Evolutionary conservation across 2,329 filamentous ascomycete species (phyloP), one percentile per base, ranked within the genome.

Genomic region (Akanthomyces uredinophilus): DNA sequence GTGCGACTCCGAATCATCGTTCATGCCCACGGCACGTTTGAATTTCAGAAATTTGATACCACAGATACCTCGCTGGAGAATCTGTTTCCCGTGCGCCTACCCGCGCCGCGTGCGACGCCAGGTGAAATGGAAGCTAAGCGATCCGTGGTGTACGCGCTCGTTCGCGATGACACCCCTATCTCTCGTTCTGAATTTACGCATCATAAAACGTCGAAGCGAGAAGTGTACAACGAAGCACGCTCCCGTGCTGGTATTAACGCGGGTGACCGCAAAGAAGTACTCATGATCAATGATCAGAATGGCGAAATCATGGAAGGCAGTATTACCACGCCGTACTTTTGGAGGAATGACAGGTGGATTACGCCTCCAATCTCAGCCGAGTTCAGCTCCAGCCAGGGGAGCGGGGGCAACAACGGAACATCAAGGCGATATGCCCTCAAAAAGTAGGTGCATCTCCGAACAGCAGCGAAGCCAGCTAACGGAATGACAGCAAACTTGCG

Each of bases 281-380:
- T 98, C 22, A 75, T 97, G 2, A 81, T 90, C 65, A 92, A 90
- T 68, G 71, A 70, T 0, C 66, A 73, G 5, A 77, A 83, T 32
- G 81, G 81, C 1, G 83, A 87, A 54, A 76, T 97, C 41, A 96
- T 96, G 83, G 94, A 98, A 74, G 92, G 91, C 10, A 93, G 89
- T 64, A 83, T 90, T 18, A 93, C 90, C 0, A 96, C 89, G 0
- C 86, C 90, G 0, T 97, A 94, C 73, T 90, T 97, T 66, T 91
- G 84, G 79, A 85, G 90, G 50, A 73, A 80, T 5, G 86, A 84
- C 1, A 76, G 78, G 55, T 98, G 94, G 94, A 83, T 92, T 8
- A 96, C 93, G 43, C 94, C 94, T 1, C 83, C 85, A 0, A 79
- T 91, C n/a, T 71, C 81, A 14, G 52, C 64, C 7, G 59, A 70